phyloP scores from a whole-genome alignment of 2,329 filamentous ascomycete genomes.

The Epicoccum nigrum region DNA sequence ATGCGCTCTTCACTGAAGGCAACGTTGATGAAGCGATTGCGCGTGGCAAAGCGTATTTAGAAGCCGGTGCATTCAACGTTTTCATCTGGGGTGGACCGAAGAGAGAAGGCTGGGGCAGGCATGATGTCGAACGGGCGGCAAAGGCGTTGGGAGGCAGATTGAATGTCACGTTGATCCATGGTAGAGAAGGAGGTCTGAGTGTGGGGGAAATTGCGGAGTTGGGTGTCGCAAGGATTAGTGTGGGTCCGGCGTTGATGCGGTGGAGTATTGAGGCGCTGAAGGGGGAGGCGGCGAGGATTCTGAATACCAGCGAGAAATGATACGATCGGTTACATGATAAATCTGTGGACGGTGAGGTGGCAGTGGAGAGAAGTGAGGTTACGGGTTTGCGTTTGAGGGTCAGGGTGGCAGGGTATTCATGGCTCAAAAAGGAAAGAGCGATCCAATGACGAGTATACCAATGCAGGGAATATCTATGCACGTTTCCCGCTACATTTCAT shows the following conservation, averaged over 20 bases:
- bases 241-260: constrained; percentile 40
- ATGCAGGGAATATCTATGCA: no score
- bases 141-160: constrained; percentile 34
- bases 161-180: constrained; percentile 35
- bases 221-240: constrained; percentile 41
- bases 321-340: no score
- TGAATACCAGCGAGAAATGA: no score
- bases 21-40: constrained; percentile 57
- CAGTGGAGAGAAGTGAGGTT: no score
- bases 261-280: constrained; percentile 18
- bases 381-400: no score
- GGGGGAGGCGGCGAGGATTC: no score
- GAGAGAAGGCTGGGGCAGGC: constrained; percentile 40
- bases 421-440: no score
- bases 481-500: no score
- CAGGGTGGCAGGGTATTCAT: no score
- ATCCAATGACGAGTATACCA: no score
- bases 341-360: no score
- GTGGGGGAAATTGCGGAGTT: constrained; percentile 36
- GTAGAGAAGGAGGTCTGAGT: constrained; percentile 26
- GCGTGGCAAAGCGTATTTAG: constrained; percentile 63
- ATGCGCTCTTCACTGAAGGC: constrained; percentile 55
- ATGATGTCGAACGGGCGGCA: constrained; percentile 26
- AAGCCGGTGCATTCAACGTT: constrained; percentile 63
- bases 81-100: constrained; percentile 65